These are phyloP conservation scores for Phaeoacremonium minimum DNA, from an alignment of 2,329 filamentous ascomycete species.

Conservation along the genomic window DNA sequence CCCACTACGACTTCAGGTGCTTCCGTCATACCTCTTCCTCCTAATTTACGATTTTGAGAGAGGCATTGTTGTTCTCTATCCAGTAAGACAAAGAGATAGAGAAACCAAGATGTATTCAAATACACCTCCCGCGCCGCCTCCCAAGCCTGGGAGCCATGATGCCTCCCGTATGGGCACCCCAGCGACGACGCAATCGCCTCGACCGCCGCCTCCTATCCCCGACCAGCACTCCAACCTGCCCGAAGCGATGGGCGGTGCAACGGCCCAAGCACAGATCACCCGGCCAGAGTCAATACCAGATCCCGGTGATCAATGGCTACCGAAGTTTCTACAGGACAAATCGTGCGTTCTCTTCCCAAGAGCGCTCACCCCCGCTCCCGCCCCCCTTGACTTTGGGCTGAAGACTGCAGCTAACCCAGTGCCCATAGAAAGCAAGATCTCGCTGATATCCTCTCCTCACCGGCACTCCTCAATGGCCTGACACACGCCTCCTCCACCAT, in stretches of 20 bases:
- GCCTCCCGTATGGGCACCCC: conserved; percentile 64
- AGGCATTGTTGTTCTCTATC: no score
- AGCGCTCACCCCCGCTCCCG: conserved; percentile 18
- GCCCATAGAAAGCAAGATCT: conserved; percentile 70
- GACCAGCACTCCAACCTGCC: conserved; percentile 19
- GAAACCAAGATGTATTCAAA: conserved; percentile 41
- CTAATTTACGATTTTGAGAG: no score
- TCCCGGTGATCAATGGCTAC: conserved; percentile 73
- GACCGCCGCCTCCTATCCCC: conserved; percentile 31
- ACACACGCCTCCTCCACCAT: conserved; percentile 61
- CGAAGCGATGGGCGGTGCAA: conserved; percentile 14
- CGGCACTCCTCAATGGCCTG: conserved; percentile 68
- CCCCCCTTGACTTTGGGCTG: conserved; percentile 2
- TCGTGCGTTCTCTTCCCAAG: conserved; percentile 55
- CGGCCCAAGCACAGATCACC: conserved; percentile 17
- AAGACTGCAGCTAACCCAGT: conserved; percentile 7
- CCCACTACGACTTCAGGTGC: no score
- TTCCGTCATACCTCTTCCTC: no score
- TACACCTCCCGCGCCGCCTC: conserved; percentile 64
- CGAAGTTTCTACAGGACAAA: conserved; percentile 72
- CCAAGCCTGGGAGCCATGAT: conserved; percentile 68
- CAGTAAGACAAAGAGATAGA: conserved; percentile 8
- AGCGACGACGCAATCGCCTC: conserved; percentile 38
- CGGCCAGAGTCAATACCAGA: conserved; percentile 41
- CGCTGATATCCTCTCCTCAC: conserved; percentile 60